Base-by-base conservation (phyloP, 331 rosid species). In the Acacia concinna region DNA sequence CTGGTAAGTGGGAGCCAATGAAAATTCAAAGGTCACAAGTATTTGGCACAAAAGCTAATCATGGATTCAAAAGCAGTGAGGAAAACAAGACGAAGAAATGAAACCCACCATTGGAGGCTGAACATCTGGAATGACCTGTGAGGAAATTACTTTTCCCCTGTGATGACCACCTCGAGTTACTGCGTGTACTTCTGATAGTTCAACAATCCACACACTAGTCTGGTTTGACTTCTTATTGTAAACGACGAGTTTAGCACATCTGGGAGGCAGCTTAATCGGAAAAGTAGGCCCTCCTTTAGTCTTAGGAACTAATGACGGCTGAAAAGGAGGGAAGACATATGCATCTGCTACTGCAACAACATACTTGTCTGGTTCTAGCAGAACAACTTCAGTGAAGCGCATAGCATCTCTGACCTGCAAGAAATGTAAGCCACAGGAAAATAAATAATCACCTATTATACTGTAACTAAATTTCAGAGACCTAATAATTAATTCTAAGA, bases 91-190 rank as follows among this genome's bases (percentile, higher is more conserved):
- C n/a, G 27, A 41, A 23, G 56, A 27, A 68, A 23, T 54, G n/a
- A 54, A 54, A 54, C 83, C 73, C 84, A 93, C 99, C 99, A 96
- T 93, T 74, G 97, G 93, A 84, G 99, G 99, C 88, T 96, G 99
- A 79, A 93, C 97, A 82, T 96, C 90, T 32, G 96, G 94, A 85
- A 96, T 78, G 79, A 91, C 91, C 35, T 85, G 78, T 30, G 99
- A 91, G 25, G 97, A 86, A 82, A 93, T 87, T 40, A 96, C 98
- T 96, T 93, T 93, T 76, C 99, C 99, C 56, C 97, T 87, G 79
- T 96, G 99, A 88, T 90, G 98, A 67, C 99, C 97, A 71, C 98
- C 98, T 57, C 98, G 92, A 83, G 99, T 93, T 80, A 88, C 98
- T 49, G 99, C 99, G 85, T 96, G 99, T 23, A 93, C 98, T 86